Conservation (phyloP, 805 yeast genomes). For the Wilhelminamyces savonicus region DNA sequence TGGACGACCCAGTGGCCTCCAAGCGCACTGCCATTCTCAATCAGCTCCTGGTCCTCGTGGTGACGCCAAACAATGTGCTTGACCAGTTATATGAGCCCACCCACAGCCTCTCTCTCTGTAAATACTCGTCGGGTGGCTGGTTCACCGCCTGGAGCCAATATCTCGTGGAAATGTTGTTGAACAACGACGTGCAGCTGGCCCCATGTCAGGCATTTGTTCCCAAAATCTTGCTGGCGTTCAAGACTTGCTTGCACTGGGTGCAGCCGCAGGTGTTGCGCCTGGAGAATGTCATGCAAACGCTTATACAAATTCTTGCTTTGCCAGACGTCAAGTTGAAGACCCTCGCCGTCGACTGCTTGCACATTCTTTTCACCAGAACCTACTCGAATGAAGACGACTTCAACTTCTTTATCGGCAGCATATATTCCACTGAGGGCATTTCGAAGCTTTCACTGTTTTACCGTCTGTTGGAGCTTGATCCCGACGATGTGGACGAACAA, state of each 20-base stretch:
- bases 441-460: constrained; percentile 61
- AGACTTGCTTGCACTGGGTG: constrained; percentile 89
- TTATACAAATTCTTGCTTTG: constrained; percentile 54
- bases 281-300: constrained; percentile 57
- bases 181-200: constrained; percentile 19
- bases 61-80: constrained; percentile 64
- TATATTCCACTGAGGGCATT: constrained; percentile 72
- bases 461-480: constrained; percentile 50
- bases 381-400: constrained; percentile 65
- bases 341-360: constrained; percentile 85
- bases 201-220: constrained; percentile 45
- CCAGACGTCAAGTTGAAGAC: constrained; percentile 66
- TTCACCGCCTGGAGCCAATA: constrained; percentile 58
- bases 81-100: constrained; percentile 59
- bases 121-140: constrained; percentile 82
- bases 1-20: constrained; percentile 88
- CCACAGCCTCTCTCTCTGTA: constrained; percentile 55
- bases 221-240: constrained; percentile 72
- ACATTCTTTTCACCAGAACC: constrained; percentile 76
- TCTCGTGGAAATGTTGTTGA: constrained; percentile 26
- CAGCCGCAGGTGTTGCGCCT: constrained; percentile 66
- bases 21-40: constrained; percentile 70
- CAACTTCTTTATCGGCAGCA: constrained; percentile 68
- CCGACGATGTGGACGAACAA: constrained; percentile 72
- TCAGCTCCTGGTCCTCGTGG: constrained; percentile 78